phyloP scores from a whole-genome alignment of 2,329 filamentous ascomycete species.

The Chrysoporthe deuterocubensis region DNA sequence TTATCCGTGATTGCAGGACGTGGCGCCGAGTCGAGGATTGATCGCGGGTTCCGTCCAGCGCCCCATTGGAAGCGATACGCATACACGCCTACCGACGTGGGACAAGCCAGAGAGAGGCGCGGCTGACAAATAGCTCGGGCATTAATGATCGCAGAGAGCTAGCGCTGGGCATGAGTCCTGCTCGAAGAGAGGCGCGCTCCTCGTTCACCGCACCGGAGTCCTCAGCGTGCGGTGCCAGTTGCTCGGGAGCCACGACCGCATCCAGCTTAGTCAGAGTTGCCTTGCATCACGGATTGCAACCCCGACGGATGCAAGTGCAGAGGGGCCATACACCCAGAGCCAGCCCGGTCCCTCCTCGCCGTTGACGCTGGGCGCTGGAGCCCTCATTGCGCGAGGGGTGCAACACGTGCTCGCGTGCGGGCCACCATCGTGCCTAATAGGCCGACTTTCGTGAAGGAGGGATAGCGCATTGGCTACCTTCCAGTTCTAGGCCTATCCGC shows the following conservation, averaged over 20 bases:
- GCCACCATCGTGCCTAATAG: not conserved
- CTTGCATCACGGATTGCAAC: not conserved
- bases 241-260: not conserved
- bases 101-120: not conserved
- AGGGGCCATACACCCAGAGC: not conserved
- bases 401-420: not conserved
- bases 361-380: not conserved
- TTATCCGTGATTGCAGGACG: not conserved
- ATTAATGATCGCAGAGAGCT: not conserved
- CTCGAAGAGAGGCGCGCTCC: not conserved
- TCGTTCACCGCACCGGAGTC: not conserved
- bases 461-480: not conserved
- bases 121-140: not conserved
- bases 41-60: not conserved
- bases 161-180: not conserved
- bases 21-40: not conserved
- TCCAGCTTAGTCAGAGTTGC: slow-evolving; percentile 1
- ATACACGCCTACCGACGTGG: not conserved
- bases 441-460: not conserved
- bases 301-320: not conserved
- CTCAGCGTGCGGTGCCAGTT: not conserved
- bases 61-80: not conserved
- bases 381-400: not conserved
- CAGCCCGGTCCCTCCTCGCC: not conserved
- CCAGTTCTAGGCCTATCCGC: not conserved